These are phyloP conservation scores for Cryptococcus deneoformans DNA, from an alignment of 1,284 basidiomycete species.

Conservation along the genomic window DNA sequence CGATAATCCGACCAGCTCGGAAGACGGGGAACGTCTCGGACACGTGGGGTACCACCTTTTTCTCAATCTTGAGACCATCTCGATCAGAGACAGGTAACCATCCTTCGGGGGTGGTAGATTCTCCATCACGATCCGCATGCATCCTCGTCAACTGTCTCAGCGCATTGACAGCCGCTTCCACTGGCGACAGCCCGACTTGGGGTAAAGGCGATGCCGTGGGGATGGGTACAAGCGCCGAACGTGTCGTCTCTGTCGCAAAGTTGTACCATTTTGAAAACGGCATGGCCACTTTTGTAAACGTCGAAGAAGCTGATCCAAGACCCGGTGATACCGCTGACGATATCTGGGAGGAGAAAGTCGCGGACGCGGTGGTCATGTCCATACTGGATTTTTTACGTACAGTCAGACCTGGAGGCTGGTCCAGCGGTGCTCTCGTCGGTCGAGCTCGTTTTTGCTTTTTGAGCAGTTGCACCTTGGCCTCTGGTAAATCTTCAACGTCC, in stretches of 20 bases:
- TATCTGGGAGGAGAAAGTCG: neutral
- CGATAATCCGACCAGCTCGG: constrained; percentile 86
- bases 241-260: constrained; percentile 60
- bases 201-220: constrained; percentile 46
- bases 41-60: constrained; percentile 70
- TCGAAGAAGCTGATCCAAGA: constrained; percentile 5
- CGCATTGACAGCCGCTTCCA: constrained; percentile 78
- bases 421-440: constrained; percentile 81
- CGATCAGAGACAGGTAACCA: constrained; percentile 83
- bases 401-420: constrained; percentile 79
- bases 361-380: constrained; percentile 12
- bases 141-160: constrained; percentile 74
- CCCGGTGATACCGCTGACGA: constrained; percentile 3
- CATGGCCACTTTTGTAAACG: constrained; percentile 20
- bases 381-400: constrained; percentile 55
- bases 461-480: constrained; percentile 81
- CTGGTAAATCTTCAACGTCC: constrained; percentile 87
- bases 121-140: constrained; percentile 59
- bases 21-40: constrained; percentile 81
- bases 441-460: constrained; percentile 82
- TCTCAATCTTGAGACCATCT: constrained; percentile 69
- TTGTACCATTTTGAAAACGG: constrained; percentile 70
- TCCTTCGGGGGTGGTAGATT: constrained; percentile 55
- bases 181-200: constrained; percentile 43
- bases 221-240: constrained; percentile 43